Conservation (phyloP, 2,329 filamentous ascomycete species). For the Fusarium hainanense region DNA sequence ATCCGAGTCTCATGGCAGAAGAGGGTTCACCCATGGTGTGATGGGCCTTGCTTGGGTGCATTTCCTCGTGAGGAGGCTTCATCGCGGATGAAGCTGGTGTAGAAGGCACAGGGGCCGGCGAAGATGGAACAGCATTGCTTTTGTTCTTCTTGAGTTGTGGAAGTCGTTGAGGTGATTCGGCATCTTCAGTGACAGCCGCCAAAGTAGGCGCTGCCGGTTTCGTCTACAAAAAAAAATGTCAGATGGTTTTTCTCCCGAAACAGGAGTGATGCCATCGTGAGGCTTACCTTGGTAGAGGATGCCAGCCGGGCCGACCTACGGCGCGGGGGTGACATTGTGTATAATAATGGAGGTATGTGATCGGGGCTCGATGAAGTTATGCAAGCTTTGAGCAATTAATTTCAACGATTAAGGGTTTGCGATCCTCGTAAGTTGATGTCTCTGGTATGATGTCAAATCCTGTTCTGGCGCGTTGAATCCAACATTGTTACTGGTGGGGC, state of each 20-base stretch:
- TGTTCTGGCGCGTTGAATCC: constrained; percentile 40
- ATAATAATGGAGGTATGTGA: constrained; percentile 18
- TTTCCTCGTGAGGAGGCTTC: constrained; percentile 80
- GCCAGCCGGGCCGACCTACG: constrained; percentile 60
- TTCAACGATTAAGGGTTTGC: constrained; percentile 41
- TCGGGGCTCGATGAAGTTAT: constrained; percentile 22
- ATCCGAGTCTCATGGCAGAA: constrained; percentile 83
- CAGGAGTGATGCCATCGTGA: constrained; percentile 24
- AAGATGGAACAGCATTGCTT: constrained; percentile 51
- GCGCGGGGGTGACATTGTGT: constrained; percentile 55
- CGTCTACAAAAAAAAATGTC: constrained; percentile 34
- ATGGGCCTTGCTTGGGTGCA: constrained; percentile 90
- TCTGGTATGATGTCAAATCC: constrained; percentile 48
- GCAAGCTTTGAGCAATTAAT: constrained; percentile 35
- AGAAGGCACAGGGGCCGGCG: constrained; percentile 51
- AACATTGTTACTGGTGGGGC: constrained; percentile 38
- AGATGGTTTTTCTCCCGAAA: constrained; percentile 22
- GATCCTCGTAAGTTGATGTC: constrained; percentile 40
- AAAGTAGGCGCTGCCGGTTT: constrained; percentile 51
- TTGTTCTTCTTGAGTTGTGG: constrained; percentile 43
- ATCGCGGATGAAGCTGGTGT: constrained; percentile 75
- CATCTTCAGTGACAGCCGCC: constrained; percentile 57
- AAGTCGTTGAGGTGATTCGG: constrained; percentile 52
- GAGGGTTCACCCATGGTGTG: constrained; percentile 80
- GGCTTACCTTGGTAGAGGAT: constrained; percentile 51